Evolutionary conservation across 257 asterid genomes (phyloP).

Genomic region (Paulownia fortunei): DNA sequence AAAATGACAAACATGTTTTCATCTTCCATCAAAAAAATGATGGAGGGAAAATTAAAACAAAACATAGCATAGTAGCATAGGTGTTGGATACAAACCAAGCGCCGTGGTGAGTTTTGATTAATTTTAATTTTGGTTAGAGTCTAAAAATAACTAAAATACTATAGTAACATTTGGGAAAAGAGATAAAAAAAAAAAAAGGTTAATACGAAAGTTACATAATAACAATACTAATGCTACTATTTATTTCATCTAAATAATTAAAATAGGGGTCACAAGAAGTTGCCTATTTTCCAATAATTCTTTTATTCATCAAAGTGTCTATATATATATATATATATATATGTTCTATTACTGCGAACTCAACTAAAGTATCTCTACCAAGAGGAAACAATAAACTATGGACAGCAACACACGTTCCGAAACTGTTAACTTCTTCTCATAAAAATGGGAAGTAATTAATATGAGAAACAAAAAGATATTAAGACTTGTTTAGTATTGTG

Average conservation of each 20-base stretch:
- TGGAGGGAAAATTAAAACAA: no score
- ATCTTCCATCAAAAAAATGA: no score
- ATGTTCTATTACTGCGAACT: no score
- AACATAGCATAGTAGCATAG: no score
- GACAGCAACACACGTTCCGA: no score
- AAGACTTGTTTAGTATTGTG: no score
- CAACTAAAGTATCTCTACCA: no score
- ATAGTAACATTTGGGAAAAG: background rate
- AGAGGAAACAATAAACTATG: background rate
- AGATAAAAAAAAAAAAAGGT: background rate
- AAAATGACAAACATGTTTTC: no score
- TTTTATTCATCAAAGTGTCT: background rate
- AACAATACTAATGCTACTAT: conserved; percentile 1
- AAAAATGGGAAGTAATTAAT: no score
- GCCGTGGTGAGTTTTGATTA: background rate
- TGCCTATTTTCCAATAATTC: background rate
- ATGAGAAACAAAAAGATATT: no score
- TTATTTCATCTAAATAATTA: background rate
- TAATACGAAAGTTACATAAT: conserved; percentile 21
- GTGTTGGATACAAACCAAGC: background rate
- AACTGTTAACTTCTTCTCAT: no score
- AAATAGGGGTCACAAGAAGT: background rate
- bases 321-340: background rate
- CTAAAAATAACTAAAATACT: no score
- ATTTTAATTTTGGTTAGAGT: background rate